Evolutionary conservation across 2,329 filamentous ascomycete species (phyloP).

Genomic region (Phialophora chinensis): DNA sequence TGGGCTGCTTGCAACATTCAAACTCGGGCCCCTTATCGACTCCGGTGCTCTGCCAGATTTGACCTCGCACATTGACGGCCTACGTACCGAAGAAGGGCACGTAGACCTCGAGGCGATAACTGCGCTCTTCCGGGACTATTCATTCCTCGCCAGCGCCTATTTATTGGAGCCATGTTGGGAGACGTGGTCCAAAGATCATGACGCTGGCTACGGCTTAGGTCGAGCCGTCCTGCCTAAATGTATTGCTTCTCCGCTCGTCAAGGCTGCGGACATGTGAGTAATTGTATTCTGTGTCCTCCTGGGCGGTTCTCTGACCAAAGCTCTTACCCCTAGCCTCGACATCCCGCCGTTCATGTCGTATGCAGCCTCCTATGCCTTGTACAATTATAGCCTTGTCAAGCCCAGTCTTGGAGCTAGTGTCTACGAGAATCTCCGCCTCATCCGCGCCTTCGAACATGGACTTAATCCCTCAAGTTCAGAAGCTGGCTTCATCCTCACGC

Average conservation of each 20-base stretch:
- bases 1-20: constrained; percentile 75
- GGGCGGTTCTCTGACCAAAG: constrained; percentile 15
- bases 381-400: constrained; percentile 68
- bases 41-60: constrained; percentile 75
- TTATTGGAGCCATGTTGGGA: constrained; percentile 90
- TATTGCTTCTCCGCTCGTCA: constrained; percentile 81
- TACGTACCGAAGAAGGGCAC: constrained; percentile 52
- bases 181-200: constrained; percentile 62
- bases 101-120: constrained; percentile 80
- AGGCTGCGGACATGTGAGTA: constrained; percentile 85
- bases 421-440: constrained; percentile 74
- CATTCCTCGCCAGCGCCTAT: constrained; percentile 87
- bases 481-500: constrained; percentile 93
- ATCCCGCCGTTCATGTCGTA: constrained; percentile 95
- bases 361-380: constrained; percentile 66
- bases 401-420: constrained; percentile 46
- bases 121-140: constrained; percentile 88
- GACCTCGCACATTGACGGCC: constrained; percentile 73
- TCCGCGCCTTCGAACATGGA: constrained; percentile 89
- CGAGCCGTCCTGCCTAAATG: constrained; percentile 73
- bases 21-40: constrained; percentile 76
- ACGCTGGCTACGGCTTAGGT: constrained; percentile 78
- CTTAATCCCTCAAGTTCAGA: constrained; percentile 86
- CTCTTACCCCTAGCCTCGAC: constrained; percentile 58
- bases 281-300: background rate